Conservation (phyloP, 2,329 filamentous ascomycete species). For the Pyrenochaeta sp. region DNA sequence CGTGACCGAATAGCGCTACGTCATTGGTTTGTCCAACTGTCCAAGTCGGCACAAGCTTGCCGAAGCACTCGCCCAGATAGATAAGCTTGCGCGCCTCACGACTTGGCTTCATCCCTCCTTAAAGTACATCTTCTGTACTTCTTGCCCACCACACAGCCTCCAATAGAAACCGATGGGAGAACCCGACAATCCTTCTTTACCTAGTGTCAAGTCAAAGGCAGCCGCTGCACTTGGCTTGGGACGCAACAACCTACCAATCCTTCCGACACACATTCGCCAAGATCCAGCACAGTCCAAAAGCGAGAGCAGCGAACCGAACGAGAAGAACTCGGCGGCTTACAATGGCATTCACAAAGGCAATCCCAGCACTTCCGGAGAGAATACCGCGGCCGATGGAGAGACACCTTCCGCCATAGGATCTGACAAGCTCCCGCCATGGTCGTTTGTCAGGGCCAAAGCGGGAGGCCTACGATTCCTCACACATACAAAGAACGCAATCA, state of each 20-base stretch:
- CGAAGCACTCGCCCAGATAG: slow-evolving; percentile 16
- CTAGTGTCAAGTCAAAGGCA: slow-evolving; percentile 60
- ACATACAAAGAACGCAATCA: slow-evolving; percentile 65
- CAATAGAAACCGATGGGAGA: slow-evolving; percentile 60
- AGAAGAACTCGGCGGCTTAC: slow-evolving; percentile 27
- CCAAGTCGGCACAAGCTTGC: slow-evolving; percentile 13
- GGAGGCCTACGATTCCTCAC: slow-evolving; percentile 62
- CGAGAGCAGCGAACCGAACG: slow-evolving; percentile 21
- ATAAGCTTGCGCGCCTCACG: slow-evolving; percentile 33
- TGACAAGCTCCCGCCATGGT: slow-evolving; percentile 53
- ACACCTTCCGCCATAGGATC: slow-evolving; percentile 61
- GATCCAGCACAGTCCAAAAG: too few species aligned
- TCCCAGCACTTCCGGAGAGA: slow-evolving; percentile 39
- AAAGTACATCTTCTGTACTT: slow-evolving; percentile 19
- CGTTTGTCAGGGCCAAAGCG: slow-evolving; percentile 57
- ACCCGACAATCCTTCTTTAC: slow-evolving; percentile 60
- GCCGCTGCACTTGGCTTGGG: slow-evolving; percentile 55
- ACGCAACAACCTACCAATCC: slow-evolving; percentile 42
- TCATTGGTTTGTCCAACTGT: background rate
- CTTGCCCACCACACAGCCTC: slow-evolving; percentile 10
- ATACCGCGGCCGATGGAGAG: slow-evolving; percentile 60
- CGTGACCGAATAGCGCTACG: background rate
- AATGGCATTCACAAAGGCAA: slow-evolving; percentile 13
- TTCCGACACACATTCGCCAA: slow-evolving; percentile 37
- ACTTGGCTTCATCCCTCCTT: slow-evolving; percentile 15